Base-by-base conservation (phyloP, 83 land plant species). In the Isoetes engelmannii region DNA sequence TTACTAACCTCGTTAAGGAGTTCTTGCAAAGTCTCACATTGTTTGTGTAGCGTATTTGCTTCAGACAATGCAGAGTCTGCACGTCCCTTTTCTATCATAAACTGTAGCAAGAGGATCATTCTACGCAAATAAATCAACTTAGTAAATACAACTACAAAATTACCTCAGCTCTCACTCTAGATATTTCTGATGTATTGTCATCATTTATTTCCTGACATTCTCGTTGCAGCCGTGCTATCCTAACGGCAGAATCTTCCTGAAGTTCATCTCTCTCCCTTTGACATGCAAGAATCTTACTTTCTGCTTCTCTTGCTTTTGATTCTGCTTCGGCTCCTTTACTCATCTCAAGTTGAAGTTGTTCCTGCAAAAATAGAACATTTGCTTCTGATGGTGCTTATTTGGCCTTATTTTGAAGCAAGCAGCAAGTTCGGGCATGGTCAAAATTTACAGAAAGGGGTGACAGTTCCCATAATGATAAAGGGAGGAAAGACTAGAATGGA, bases 301-400 rank as follows among this genome's bases (percentile, higher is more conserved):
- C 71, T 45, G 66, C 71, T 54, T 45, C 57, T 44, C 65, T 67
- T 20, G 80, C 77, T 37, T 48, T 48, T 17, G 65, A 43, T 68
- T 73, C 78, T 42, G 80, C 80, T 45, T 77, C 80, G 19, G 80
- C 66, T 51, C 68, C 60, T 21, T 44, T 55, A 47, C 45, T 48
- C 57, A 77, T 67, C 71, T 77, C 77, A 44, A 41, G 66, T 60
- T 72, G 76, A 20, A 77, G 58, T 53, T 53, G 46, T 62, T 49
- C 80, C 80, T 77, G 72, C 41, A 58, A 15, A 58, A 15, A 73
- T 50, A 48, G 45, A 43, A 61, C 43, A 59, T 20, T 7, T 57
- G 13, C 44, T 28, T 28, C 37, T 28, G 37, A 28, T 28, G 37
- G 37, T 2, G 37, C 37, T 28, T 28, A 0, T 2, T 2, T 28